Percentiles rank a stretch among this genome's conserved stretches.
These are phyloP conservation scores for Chaetomium olivaceum DNA, from an alignment of 2,329 filamentous ascomycete genomes.

Conservation along the genomic window DNA sequence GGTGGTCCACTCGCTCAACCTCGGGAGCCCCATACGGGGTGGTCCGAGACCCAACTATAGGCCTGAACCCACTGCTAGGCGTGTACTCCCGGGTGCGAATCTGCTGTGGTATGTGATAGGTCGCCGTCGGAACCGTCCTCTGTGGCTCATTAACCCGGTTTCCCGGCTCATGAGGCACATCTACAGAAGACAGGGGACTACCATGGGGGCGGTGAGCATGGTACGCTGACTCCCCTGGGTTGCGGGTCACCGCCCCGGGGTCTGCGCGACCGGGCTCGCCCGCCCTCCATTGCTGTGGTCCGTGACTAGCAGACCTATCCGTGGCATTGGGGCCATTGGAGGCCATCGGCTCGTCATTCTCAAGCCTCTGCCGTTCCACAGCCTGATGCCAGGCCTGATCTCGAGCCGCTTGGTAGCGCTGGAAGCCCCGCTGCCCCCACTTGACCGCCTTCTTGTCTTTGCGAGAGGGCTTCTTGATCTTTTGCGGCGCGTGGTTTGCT, in stretches of 20 bases:
- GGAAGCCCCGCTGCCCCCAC: slow-evolving; percentile 48
- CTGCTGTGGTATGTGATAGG: slow-evolving; percentile 19
- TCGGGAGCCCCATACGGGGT: slow-evolving; percentile 19
- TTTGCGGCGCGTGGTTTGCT: slow-evolving; percentile 21
- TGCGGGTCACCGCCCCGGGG: slow-evolving; percentile 15
- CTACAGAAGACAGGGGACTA: slow-evolving; percentile 3
- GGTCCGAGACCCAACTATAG: slow-evolving; percentile 30
- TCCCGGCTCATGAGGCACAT: neutral
- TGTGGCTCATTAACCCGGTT: slow-evolving; percentile 9
- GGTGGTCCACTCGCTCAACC: slow-evolving; percentile 31
- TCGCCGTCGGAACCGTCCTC: neutral
- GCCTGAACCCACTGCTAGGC: slow-evolving; percentile 18
- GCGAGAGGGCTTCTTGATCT: slow-evolving; percentile 24
- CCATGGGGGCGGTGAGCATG: slow-evolving; percentile 14
- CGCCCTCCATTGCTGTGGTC: slow-evolving; percentile 17
- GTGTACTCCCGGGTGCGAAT: neutral
- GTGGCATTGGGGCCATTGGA: slow-evolving; percentile 13
- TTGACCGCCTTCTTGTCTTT: slow-evolving; percentile 35
- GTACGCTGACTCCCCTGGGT: slow-evolving; percentile 13
- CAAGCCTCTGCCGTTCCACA: slow-evolving; percentile 35
- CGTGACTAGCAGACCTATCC: slow-evolving; percentile 26
- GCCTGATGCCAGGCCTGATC: slow-evolving; percentile 39
- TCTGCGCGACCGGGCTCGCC: slow-evolving; percentile 13
- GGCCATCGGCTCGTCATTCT: slow-evolving; percentile 17
- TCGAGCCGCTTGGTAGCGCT: slow-evolving; percentile 45